Percentiles rank a stretch among this genome's conserved stretches.
phyloP scores from a whole-genome alignment of 129 eudicot genomes.

The Saussurea involucrata region DNA sequence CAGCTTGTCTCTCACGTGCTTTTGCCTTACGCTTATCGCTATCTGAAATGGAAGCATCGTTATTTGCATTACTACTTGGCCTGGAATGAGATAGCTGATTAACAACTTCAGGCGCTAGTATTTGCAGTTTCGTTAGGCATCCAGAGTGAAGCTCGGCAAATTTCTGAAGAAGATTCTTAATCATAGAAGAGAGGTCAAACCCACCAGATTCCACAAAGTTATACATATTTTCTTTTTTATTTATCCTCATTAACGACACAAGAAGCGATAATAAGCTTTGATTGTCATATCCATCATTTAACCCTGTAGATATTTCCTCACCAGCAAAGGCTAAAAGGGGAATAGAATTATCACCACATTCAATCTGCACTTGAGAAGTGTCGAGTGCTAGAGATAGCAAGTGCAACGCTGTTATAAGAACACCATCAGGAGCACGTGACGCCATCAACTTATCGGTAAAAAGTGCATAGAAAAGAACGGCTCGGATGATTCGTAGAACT shows the following conservation, averaged over 20 bases:
- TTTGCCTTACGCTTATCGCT: constrained; percentile 81
- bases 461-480: constrained; percentile 72
- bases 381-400: constrained; percentile 75
- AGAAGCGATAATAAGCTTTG: constrained; percentile 87
- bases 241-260: constrained; percentile 78
- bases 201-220: constrained; percentile 56
- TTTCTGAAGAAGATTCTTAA: constrained; percentile 65
- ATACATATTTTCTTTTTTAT: constrained; percentile 47
- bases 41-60: constrained; percentile 41
- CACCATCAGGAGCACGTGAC: constrained; percentile 90
- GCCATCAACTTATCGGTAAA: constrained; percentile 51
- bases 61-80: constrained; percentile 28
- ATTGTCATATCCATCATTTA: constrained; percentile 39
- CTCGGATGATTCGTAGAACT: constrained; percentile 72
- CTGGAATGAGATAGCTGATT: constrained; percentile 39
- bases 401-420: constrained; percentile 74
- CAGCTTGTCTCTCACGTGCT: constrained; percentile 99
- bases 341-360: constrained; percentile 52
- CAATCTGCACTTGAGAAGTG: constrained; percentile 48
- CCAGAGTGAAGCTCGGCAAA: constrained; percentile 78
- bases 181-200: constrained; percentile 60
- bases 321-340: constrained; percentile 73
- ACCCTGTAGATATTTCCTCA: constrained; percentile 54
- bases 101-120: constrained; percentile 74
- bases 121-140: constrained; percentile 53